Evolutionary conservation across 2,329 filamentous ascomycete genomes (phyloP).

Genomic region (Aspergillus novoparasiticus): DNA sequence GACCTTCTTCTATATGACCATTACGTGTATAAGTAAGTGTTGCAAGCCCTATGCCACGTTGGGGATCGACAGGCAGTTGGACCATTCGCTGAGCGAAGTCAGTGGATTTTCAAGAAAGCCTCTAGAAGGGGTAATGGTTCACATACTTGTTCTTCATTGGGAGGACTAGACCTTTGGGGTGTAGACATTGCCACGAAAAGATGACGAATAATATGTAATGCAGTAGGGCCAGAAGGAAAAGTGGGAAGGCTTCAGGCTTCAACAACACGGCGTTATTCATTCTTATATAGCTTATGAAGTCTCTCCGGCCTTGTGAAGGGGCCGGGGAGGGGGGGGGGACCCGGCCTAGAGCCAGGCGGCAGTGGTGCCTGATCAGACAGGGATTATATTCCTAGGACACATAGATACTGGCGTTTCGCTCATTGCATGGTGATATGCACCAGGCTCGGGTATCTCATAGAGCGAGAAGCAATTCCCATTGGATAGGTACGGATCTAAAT

Average conservation of each 20-base stretch:
- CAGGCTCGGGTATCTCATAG: not conserved
- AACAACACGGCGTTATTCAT: not conserved
- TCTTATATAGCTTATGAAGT: not conserved
- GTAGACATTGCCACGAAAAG: not conserved
- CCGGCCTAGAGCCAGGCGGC: not conserved
- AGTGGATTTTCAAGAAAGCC: not conserved
- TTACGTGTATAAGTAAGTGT: not conserved
- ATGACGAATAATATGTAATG: too few species aligned
- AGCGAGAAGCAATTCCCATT: not conserved
- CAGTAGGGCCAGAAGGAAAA: not conserved
- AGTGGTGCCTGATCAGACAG: not conserved
- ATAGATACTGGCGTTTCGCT: too few species aligned
- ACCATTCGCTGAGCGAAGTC: not conserved
- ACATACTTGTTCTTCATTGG: not conserved
- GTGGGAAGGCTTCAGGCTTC: not conserved
- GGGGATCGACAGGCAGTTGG: not conserved
- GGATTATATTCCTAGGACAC: not conserved
- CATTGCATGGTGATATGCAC: too few species aligned
- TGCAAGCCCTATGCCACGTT: not conserved
- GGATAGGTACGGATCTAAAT: not conserved
- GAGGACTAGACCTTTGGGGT: not conserved
- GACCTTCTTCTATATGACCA: not conserved
- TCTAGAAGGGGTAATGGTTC: not conserved
- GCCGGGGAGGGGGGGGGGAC: too few species aligned
- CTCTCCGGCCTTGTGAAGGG: not conserved